These are phyloP conservation scores for Akanthomyces uredinophilus DNA, from an alignment of 2,329 filamentous ascomycete genomes.

Conservation along the genomic window DNA sequence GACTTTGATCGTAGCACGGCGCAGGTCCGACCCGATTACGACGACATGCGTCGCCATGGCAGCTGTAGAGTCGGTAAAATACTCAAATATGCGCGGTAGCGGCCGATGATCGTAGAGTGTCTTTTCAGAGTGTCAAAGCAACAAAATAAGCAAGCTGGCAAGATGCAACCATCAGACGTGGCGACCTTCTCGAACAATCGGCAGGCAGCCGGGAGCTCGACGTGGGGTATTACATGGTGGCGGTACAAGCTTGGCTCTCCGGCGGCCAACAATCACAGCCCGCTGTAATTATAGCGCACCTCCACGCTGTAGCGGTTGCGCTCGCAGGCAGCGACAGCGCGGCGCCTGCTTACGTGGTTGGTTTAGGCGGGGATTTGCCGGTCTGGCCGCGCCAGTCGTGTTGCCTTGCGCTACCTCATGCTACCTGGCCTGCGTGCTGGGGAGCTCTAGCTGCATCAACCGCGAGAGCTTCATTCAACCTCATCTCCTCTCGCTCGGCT, in stretches of 20 bases:
- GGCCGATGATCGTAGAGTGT: background rate
- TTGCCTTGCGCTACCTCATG: slow-evolving; percentile 15
- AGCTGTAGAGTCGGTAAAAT: background rate
- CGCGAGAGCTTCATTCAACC: slow-evolving; percentile 11
- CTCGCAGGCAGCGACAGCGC: slow-evolving; percentile 2
- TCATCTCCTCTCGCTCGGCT: background rate
- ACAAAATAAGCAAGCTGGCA: background rate
- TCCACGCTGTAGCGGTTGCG: background rate
- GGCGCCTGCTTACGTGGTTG: slow-evolving; percentile 7
- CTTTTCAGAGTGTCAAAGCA: background rate
- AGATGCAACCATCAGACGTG: background rate
- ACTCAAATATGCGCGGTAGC: background rate
- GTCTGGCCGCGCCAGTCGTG: slow-evolving; percentile 17
- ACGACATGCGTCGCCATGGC: slow-evolving; percentile 82
- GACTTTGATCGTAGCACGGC: slow-evolving; percentile 76
- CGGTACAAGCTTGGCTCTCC: background rate
- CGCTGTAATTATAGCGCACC: slow-evolving; percentile 6
- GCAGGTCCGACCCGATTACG: slow-evolving; percentile 75
- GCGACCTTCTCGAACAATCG: slow-evolving; percentile 16
- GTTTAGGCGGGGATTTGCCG: slow-evolving; percentile 16
- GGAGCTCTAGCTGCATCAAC: slow-evolving; percentile 14
- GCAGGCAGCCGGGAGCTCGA: slow-evolving; percentile 13
- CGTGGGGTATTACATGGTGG: slow-evolving; percentile 8
- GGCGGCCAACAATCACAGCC: background rate
- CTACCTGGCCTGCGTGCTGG: background rate